Evolutionary conservation across 768 basidiomycete genomes (phyloP).

Genomic region (Tylopilus rubrobrunneus): DNA sequence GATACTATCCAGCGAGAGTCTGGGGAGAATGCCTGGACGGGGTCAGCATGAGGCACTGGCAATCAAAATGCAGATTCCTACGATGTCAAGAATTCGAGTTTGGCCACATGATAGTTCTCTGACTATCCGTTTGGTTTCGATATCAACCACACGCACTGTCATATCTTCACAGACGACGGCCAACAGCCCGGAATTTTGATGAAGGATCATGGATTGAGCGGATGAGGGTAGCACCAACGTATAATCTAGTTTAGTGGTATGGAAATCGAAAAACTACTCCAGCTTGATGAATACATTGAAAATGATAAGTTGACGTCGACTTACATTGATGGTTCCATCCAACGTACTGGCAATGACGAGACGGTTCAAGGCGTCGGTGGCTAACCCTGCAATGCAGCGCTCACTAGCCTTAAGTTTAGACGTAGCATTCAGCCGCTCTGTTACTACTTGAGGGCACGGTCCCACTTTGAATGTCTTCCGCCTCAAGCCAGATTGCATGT

Average conservation of each 20-base stretch:
- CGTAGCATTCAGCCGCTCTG: constrained; percentile 38
- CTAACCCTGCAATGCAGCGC: constrained; percentile 75
- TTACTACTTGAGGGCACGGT: constrained; percentile 52
- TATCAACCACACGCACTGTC: constrained; percentile 80
- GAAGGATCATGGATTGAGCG: constrained; percentile 66
- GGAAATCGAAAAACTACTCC: constrained; percentile 92
- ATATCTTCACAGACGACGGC: constrained; percentile 85
- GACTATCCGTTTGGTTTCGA: constrained; percentile 84
- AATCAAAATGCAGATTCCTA: constrained; percentile 36
- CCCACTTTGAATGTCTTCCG: constrained; percentile 75
- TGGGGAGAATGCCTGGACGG: constrained; percentile 79
- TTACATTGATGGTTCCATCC: constrained; percentile 85
- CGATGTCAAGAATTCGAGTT: constrained; percentile 85
- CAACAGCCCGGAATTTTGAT: constrained; percentile 82
- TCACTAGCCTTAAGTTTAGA: constrained; percentile 40
- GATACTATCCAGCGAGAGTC: constrained; percentile 93
- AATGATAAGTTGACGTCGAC: constrained; percentile 25
- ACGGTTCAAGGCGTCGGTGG: constrained; percentile 80
- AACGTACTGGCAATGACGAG: constrained; percentile 78
- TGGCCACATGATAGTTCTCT: constrained; percentile 76
- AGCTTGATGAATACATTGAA: not conserved
- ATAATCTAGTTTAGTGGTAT: constrained; percentile 70
- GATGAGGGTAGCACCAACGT: constrained; percentile 65
- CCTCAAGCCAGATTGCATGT: constrained; percentile 91
- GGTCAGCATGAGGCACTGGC: constrained; percentile 2